Percentiles rank a stretch among this genome's conserved stretches.
These are phyloP conservation scores for Peniophora sp. DNA, from an alignment of 1,284 basidiomycete species.

Conservation along the genomic window DNA sequence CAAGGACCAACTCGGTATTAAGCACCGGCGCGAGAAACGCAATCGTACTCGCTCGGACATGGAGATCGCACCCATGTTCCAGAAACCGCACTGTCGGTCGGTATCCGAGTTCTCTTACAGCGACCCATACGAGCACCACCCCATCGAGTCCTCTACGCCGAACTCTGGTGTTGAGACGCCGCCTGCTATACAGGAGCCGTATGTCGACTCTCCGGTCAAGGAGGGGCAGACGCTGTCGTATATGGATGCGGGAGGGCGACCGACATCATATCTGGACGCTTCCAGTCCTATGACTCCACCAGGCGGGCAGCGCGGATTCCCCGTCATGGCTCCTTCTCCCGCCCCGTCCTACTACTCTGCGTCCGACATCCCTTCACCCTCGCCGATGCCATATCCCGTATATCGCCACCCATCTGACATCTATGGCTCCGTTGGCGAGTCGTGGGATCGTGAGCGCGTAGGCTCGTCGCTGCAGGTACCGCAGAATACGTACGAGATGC, in stretches of 20 bases:
- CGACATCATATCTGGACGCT: neutral
- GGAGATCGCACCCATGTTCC: conserved; percentile 65
- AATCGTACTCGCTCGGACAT: conserved; percentile 19
- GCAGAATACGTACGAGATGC: conserved; percentile 42
- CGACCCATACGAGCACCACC: conserved; percentile 36
- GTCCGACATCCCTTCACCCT: conserved; percentile 54
- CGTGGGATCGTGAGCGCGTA: conserved; percentile 5
- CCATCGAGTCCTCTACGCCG: conserved; percentile 12
- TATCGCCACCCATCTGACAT: conserved; percentile 25
- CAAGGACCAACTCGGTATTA: conserved; percentile 75
- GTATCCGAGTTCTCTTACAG: conserved; percentile 43
- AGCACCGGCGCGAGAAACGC: conserved; percentile 39
- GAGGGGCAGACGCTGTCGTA: neutral
- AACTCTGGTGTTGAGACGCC: conserved; percentile 3
- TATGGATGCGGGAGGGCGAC: conserved; percentile 1
- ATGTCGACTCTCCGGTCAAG: conserved; percentile 10
- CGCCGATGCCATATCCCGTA: conserved; percentile 46
- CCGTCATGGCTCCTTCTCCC: conserved; percentile 16
- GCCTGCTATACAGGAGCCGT: neutral
- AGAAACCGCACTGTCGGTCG: conserved; percentile 53
- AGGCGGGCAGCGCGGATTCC: neutral
- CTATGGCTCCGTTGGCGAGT: conserved; percentile 7
- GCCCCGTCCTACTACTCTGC: conserved; percentile 62
- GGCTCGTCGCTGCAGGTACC: conserved; percentile 4
- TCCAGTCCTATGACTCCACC: neutral